Base-by-base conservation (phyloP, 805 yeast species). In the Isabelozyma gotoi region DNA sequence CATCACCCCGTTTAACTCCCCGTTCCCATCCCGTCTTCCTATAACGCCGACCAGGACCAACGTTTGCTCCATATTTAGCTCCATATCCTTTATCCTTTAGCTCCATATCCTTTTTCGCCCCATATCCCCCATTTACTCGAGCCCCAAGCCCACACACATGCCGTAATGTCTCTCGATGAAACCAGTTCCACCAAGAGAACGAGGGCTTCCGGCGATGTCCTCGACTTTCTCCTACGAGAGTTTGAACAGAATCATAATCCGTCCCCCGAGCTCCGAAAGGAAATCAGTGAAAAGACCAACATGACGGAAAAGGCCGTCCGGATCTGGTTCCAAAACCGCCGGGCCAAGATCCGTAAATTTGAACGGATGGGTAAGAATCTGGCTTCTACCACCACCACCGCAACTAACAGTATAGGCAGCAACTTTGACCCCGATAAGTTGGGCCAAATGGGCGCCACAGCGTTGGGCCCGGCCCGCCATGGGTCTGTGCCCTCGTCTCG, bases 261-360 rank as follows among this genome's bases (percentile, higher is more conserved):
- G 0, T 73, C 80, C 21, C 81, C 91, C 0, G 84, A 84, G 33
- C 77, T 77, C 43, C 70, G 97, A 33, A 83, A 83, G 55, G 77
- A 73, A 21, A 81, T 90, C 32, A 81, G 94, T 33, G 80, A 76
- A 2, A 74, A 75, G 47, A 86, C 95, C 1, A 86, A 84, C 15
- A 84, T 89, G 87, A 80, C 90, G 11, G 96, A 90, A 54, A 78
- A 94, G 48, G 88, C 91, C 11, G 96, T 90, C 2, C 75, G 96
- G 43, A 90, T 90, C 35, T 90, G 97, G 97, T 90, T 88, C 57
- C 97, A 90, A 62, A 89, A 89, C 60, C 71, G 91, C 53, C 69
- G 97, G 49, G 94, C 94, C 16, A 87, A 86, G 59, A 74, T 81
- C 36, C 74, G 90, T 55, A 85, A 85, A 62, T 63, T 78, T 55